Evolutionary conservation across 2,329 filamentous ascomycete genomes (phyloP).

Genomic region (Arthrobotrys conoides): DNA sequence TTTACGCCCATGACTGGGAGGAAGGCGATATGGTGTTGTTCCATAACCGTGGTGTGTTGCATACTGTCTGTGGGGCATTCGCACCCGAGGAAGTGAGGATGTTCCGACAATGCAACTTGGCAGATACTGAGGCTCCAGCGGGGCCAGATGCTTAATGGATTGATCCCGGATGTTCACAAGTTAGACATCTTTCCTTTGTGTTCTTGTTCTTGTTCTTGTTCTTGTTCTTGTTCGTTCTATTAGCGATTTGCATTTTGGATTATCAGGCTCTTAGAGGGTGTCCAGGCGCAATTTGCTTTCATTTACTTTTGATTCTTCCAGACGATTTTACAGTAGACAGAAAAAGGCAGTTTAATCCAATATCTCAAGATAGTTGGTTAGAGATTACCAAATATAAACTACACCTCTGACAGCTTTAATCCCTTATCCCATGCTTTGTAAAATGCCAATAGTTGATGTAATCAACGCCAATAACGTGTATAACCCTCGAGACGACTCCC

Average conservation of each 20-base stretch:
- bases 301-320: neutral
- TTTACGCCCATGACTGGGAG: constrained; percentile 83
- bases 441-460: constrained; percentile 21
- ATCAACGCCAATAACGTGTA: neutral
- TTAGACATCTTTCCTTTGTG: constrained; percentile 12
- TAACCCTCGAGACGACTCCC: constrained; percentile 8
- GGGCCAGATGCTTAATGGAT: constrained; percentile 68
- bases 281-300: constrained; percentile 55
- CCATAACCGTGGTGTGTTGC: constrained; percentile 81
- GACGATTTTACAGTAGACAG: neutral
- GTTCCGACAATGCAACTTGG: constrained; percentile 84
- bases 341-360: constrained; percentile 15
- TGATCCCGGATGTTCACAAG: neutral
- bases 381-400: constrained; percentile 34
- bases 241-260: constrained; percentile 55
- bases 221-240: constrained; percentile 30
- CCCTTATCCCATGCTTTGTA: constrained; percentile 31
- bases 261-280: constrained; percentile 61
- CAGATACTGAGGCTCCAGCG: constrained; percentile 74
- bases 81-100: constrained; percentile 79
- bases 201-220: constrained; percentile 22
- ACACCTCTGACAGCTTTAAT: constrained; percentile 16
- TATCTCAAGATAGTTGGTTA: neutral
- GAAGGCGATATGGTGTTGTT: constrained; percentile 83
- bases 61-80: constrained; percentile 83